Evolutionary conservation across 2,329 filamentous ascomycete species (phyloP).

Genomic region (Scedosporium aurantiacum): DNA sequence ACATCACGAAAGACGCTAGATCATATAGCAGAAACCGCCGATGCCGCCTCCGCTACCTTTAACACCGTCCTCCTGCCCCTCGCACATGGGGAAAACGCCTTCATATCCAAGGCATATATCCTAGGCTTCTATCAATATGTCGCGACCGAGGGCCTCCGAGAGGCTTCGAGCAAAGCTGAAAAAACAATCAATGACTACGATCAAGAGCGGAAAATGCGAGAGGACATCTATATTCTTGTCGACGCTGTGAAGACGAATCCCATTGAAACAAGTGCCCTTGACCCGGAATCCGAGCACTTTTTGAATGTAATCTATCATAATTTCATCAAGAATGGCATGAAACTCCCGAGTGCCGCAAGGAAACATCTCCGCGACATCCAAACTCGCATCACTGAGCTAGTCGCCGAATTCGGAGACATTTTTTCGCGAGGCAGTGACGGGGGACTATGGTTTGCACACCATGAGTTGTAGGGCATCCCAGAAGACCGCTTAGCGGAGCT

Average conservation of each 20-base stretch:
- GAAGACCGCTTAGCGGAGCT: too few relatives aligned
- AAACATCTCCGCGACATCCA: background rate
- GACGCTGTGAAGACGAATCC: background rate
- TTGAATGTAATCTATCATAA: background rate
- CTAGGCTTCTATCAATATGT: background rate
- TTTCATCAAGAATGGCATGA: background rate
- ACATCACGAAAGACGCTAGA: background rate
- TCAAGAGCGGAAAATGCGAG: background rate
- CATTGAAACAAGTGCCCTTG: background rate
- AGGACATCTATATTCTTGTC: background rate
- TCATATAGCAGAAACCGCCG: background rate
- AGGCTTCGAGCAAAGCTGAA: background rate
- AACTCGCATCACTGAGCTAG: background rate
- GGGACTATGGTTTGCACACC: background rate
- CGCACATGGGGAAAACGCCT: background rate
- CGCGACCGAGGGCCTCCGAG: background rate
- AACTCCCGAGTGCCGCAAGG: background rate
- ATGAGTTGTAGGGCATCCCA: too few relatives aligned
- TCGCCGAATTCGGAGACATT: background rate
- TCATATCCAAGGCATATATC: background rate
- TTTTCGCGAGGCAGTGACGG: background rate
- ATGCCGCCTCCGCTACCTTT: background rate
- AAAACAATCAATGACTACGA: background rate
- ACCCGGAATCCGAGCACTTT: background rate
- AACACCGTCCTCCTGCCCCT: background rate